Evolutionary conservation across 1,284 basidiomycete species (phyloP).

Genomic region (Neonothopanus nambi): DNA sequence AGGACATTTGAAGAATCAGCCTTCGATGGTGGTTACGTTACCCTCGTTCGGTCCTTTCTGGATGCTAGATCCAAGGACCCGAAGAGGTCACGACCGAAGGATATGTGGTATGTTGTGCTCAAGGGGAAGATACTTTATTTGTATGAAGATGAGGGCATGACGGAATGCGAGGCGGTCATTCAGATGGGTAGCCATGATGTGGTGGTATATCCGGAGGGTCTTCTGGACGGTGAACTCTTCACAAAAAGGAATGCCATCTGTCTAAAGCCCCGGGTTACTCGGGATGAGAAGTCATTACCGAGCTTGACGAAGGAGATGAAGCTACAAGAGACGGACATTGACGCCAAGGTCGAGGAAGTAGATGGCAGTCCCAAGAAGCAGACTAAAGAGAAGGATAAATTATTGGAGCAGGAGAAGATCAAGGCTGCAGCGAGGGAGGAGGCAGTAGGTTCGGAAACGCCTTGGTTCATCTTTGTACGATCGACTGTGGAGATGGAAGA

Average conservation of each 20-base stretch:
- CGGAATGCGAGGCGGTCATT: conserved; percentile 84
- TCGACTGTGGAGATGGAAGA: conserved; percentile 90
- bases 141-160: conserved; percentile 88
- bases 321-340: conserved; percentile 39
- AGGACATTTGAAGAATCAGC: conserved; percentile 72
- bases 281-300: conserved; percentile 39
- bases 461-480: conserved; percentile 90
- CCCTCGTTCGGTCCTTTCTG: conserved; percentile 69
- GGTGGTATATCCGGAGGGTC: conserved; percentile 68
- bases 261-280: conserved; percentile 54
- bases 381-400: conserved; percentile 45
- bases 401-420: conserved; percentile 44
- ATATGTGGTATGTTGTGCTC: conserved; percentile 86
- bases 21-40: conserved; percentile 66
- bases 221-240: conserved; percentile 84
- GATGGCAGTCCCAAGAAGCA: conserved; percentile 36
- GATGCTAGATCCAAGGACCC: conserved; percentile 78
- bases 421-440: conserved; percentile 50
- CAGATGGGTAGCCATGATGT: conserved; percentile 78
- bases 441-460: conserved; percentile 51
- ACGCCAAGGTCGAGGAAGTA: conserved; percentile 34
- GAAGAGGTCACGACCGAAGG: conserved; percentile 76
- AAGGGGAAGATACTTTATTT: conserved; percentile 89
- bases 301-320: conserved; percentile 58
- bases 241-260: conserved; percentile 87